Percentiles rank a stretch among this genome's conserved stretches.
phyloP scores from a whole-genome alignment of 805 yeast genomes.

The Blastobotrys peoriensis region DNA sequence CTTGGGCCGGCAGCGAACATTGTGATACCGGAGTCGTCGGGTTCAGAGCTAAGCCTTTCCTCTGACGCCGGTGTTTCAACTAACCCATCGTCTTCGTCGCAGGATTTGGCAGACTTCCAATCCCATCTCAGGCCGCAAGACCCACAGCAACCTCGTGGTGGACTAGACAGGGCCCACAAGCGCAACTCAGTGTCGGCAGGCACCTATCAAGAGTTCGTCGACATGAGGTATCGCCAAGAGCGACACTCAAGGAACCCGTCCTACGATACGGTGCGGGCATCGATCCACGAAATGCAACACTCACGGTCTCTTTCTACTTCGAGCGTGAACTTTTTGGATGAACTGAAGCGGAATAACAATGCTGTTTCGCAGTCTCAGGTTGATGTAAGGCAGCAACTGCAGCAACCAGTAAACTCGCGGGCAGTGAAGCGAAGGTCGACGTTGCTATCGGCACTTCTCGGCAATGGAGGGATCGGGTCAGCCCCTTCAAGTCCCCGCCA shows the following conservation, averaged over 20 bases:
- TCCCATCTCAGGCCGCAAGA: background rate
- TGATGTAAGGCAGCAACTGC: background rate
- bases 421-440: conserved; percentile 2
- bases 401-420: background rate
- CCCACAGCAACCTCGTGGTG: background rate
- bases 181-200: background rate
- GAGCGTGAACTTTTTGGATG: background rate
- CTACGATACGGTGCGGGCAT: background rate
- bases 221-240: background rate
- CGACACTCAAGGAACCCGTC: background rate
- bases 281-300: background rate
- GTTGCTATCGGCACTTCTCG: conserved; percentile 5
- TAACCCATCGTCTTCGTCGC: background rate
- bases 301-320: background rate
- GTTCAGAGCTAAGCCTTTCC: background rate
- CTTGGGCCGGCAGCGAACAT: background rate
- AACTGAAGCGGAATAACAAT: background rate
- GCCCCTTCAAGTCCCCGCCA: conserved; percentile 3
- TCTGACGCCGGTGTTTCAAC: background rate
- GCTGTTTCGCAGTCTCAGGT: background rate
- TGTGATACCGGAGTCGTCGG: background rate
- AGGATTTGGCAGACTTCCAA: background rate
- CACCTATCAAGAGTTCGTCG: background rate
- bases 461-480: conserved; percentile 3
- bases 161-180: background rate